Evolutionary conservation across 129 eudicot species (phyloP), one percentile per base, ranked within the genome.

Genomic region (Centrapalus pauciflorus): DNA sequence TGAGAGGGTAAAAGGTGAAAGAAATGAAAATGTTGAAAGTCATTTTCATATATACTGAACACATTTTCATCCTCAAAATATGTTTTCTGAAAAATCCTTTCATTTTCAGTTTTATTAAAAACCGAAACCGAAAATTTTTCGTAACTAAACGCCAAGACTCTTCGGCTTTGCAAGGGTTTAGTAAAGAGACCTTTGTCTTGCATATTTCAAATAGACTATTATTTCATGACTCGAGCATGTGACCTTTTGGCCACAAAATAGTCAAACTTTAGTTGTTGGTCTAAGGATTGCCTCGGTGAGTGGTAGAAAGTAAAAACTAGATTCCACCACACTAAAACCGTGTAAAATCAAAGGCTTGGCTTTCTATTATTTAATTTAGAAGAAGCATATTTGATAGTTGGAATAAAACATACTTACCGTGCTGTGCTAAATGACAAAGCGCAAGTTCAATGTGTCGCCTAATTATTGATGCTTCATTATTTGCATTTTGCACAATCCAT

Each of bases 401-500:
- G 43, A 30, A 20, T 66, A 46, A 66, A 66, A n/a, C 4, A 48
- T 2, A 46, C 73, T 70, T 76, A 85, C 96, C 96, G 38, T 85
- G 89, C 61, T 88, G 92, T 69, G 92, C 97, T 72, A 90, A 70
- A 76, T 90, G 90, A 75, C 97, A 90, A 28, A 90, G 90, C 0
- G 97, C 97, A 25, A 86, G 84, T 81, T 90, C 97, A 33, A 79
- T 84, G 56, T 90, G 97, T 27, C 95, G 90, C 59, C 95, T 74
- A 14, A 86, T 90, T 20, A 80, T 57, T 49, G 96, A 81, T 11
- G 90, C 84, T 73, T 89, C 96, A 37, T 75, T 89, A 75, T 89
- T 89, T 59, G 96, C 85, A 74, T 89, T 89, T 70, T 89, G 95
- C 38, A 89, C 97, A 19, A 89, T 89, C 97, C 97, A 89, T 10